A percentile compares a stretch with the other conserved stretches of the same genome.
Evolutionary conservation across 2,329 filamentous ascomycete species (phyloP).

Genomic region (Ophiostoma quercus): DNA sequence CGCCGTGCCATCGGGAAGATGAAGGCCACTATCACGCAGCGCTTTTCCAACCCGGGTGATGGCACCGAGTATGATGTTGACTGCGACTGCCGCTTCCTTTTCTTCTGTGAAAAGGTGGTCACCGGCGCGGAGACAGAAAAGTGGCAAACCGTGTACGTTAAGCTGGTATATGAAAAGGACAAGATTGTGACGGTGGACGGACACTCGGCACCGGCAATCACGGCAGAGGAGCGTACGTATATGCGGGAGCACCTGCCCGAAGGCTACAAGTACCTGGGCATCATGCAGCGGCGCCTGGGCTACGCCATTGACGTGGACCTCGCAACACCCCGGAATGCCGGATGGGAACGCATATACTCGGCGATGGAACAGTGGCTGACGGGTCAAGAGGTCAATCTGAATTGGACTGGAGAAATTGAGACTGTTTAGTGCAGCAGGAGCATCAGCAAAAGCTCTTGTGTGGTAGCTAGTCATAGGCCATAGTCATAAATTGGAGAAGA

Average conservation of each 20-base stretch:
- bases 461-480: neutral
- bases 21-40: slow-evolving; percentile 47
- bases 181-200: slow-evolving; percentile 45
- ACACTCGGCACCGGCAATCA: slow-evolving; percentile 37
- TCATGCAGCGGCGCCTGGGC: slow-evolving; percentile 43
- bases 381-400: slow-evolving; percentile 7
- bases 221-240: slow-evolving; percentile 34
- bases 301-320: slow-evolving; percentile 40
- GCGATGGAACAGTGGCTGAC: slow-evolving; percentile 41
- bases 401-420: neutral
- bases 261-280: slow-evolving; percentile 45
- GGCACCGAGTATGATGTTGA: slow-evolving; percentile 44
- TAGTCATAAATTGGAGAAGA: neutral
- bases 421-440: neutral
- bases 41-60: slow-evolving; percentile 36
- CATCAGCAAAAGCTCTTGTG: neutral
- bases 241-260: slow-evolving; percentile 38
- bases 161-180: slow-evolving; percentile 48
- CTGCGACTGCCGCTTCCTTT: slow-evolving; percentile 48
- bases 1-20: slow-evolving; percentile 43
- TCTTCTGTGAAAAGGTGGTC: slow-evolving; percentile 39
- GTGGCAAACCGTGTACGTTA: slow-evolving; percentile 44
- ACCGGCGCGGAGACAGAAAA: neutral
- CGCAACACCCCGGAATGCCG: slow-evolving; percentile 37
- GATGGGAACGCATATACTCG: slow-evolving; percentile 40